phyloP scores from a whole-genome alignment of 2,329 filamentous ascomycete species.

The Aspergillus jensenii region DNA sequence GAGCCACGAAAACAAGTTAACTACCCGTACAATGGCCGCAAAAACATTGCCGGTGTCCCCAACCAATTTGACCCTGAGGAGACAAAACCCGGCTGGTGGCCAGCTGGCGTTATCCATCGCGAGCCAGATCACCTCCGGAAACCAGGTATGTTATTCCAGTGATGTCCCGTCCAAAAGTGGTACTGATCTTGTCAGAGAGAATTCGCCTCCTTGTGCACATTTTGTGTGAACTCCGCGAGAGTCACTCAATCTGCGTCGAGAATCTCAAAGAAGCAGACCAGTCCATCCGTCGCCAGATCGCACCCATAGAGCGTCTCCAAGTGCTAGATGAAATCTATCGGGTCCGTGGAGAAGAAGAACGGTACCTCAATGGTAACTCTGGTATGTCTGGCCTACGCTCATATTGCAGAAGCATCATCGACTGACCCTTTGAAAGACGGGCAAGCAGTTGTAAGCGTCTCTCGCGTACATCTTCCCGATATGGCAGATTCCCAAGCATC shows the following conservation, averaged over 20 bases:
- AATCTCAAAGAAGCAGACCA: conserved; percentile 35
- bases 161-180: no score
- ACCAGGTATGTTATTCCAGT: conserved; percentile 21
- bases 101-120: conserved; percentile 29
- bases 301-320: conserved; percentile 26
- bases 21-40: conserved; percentile 37
- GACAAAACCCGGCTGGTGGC: conserved; percentile 38
- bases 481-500: conserved; percentile 16
- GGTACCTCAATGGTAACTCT: conserved; percentile 28
- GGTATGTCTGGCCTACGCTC: conserved; percentile 18
- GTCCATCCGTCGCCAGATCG: conserved; percentile 34
- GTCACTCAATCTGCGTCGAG: conserved; percentile 32
- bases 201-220: conserved; percentile 34
- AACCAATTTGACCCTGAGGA: conserved; percentile 33
- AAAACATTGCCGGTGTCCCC: conserved; percentile 28
- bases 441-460: conserved; percentile 25
- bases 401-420: neutral
- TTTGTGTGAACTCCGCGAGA: conserved; percentile 34
- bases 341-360: conserved; percentile 34
- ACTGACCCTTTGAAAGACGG: conserved; percentile 20
- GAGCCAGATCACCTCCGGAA: conserved; percentile 37
- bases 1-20: conserved; percentile 39
- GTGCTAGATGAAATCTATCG: conserved; percentile 37
- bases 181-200: conserved; percentile 21
- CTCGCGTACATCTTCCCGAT: conserved; percentile 30